Percentiles rank a stretch among this genome's conserved stretches.
phyloP scores from a whole-genome alignment of 352 stramenopile genomes.

The Pythium aristosporum region DNA sequence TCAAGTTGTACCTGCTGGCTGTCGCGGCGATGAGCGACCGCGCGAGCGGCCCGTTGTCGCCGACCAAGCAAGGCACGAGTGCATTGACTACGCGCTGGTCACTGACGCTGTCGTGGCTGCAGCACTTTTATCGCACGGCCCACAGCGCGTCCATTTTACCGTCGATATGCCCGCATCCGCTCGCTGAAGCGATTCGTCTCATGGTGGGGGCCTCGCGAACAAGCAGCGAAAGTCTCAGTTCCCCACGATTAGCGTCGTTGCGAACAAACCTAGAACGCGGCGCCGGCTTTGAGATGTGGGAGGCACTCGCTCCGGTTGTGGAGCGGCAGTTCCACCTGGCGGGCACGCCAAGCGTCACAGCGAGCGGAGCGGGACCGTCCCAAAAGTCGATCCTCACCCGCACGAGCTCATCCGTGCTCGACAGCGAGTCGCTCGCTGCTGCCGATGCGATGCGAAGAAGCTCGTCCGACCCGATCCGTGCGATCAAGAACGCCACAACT shows the following conservation, averaged over 20 bases:
- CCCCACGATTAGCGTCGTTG: conserved; percentile 6
- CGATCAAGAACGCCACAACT: background rate
- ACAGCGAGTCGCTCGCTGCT: conserved; percentile 1
- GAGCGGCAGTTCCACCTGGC: conserved; percentile 17
- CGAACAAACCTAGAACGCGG: conserved; percentile 9
- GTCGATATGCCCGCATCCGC: conserved; percentile 26
- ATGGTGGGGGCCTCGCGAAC: conserved; percentile 10
- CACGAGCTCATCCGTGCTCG: conserved; percentile 7
- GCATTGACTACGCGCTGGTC: conserved; percentile 33
- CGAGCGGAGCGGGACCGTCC: background rate
- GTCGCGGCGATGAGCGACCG: conserved; percentile 30
- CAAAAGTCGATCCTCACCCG: background rate
- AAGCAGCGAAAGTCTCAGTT: background rate
- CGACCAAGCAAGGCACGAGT: conserved; percentile 7
- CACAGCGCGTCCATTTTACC: conserved; percentile 33
- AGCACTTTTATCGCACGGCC: conserved; percentile 68
- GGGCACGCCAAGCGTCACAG: background rate
- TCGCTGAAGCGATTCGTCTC: conserved; percentile 21
- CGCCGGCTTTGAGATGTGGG: conserved; percentile 20
- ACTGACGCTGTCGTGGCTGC: conserved; percentile 41
- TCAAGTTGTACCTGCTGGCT: conserved; percentile 51
- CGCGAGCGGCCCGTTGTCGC: conserved; percentile 9
- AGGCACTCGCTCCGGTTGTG: conserved; percentile 13
- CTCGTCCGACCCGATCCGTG: conserved; percentile 7
- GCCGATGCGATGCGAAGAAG: conserved; percentile 6